phyloP scores from a whole-genome alignment of 23 red algal species.

The Gracilaria domingensis region DNA sequence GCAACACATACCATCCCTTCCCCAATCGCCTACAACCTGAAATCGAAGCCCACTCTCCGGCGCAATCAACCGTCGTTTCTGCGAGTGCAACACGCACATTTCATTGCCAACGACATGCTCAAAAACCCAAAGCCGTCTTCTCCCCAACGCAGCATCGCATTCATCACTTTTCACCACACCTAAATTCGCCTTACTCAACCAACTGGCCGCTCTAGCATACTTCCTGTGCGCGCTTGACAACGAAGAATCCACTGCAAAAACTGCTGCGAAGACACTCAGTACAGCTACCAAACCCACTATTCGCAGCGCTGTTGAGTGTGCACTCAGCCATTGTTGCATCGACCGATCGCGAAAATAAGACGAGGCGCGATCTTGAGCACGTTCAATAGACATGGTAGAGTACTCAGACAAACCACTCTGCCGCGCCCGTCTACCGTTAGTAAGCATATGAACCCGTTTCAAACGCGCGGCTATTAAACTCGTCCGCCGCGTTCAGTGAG shows the following conservation, averaged over 20 bases:
- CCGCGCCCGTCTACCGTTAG: background rate
- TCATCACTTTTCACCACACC: background rate
- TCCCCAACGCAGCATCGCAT: conserved; percentile 56
- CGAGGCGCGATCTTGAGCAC: conserved; percentile 11
- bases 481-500: too few relatives aligned
- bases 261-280: background rate
- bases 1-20: conserved; percentile 85
- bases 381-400: conserved; percentile 36
- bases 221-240: conserved; percentile 16
- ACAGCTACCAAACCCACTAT: too few relatives aligned
- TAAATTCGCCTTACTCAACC: conserved; percentile 9
- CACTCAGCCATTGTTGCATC: background rate
- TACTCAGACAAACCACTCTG: conserved; percentile 3
- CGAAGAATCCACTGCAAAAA: conserved; percentile 11
- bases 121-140: conserved; percentile 27
- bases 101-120: conserved; percentile 14
- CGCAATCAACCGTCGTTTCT: background rate
- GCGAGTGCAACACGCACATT: conserved; percentile 31
- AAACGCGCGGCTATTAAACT: too few relatives aligned
- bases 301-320: background rate
- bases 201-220: conserved; percentile 39
- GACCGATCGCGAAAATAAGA: conserved; percentile 14
- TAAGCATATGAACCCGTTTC: background rate
- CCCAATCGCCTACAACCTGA: conserved; percentile 88
- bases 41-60: conserved; percentile 45